Percentiles rank a stretch among this genome's conserved stretches.
Conservation (phyloP, 1,284 basidiomycete species). For the Ganoderma lucidum region DNA sequence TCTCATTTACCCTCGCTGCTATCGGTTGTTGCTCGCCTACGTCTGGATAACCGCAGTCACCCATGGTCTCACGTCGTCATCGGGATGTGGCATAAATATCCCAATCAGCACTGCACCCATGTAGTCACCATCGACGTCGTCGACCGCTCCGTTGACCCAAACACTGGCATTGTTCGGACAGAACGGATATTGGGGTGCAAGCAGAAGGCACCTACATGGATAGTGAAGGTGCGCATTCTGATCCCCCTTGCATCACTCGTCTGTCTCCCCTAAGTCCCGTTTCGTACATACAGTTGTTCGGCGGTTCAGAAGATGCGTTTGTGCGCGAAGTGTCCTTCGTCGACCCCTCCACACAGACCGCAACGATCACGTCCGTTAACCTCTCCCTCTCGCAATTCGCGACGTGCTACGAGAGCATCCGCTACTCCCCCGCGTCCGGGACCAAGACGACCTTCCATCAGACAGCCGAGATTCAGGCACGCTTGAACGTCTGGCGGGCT, state of each 20-base stretch:
- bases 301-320: constrained; percentile 91
- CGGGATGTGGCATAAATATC: constrained; percentile 95
- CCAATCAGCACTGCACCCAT: constrained; percentile 92
- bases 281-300: constrained; percentile 69
- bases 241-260: constrained; percentile 2
- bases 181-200: constrained; percentile 88
- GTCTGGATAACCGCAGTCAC: constrained; percentile 59
- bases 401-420: constrained; percentile 89
- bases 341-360: constrained; percentile 81
- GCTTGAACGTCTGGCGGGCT: constrained; percentile 79
- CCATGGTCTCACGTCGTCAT: constrained; percentile 88
- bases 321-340: constrained; percentile 94
- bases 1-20: neutral
- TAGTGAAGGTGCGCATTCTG: constrained; percentile 71
- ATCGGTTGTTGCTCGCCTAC: neutral
- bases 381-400: constrained; percentile 91
- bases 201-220: constrained; percentile 86
- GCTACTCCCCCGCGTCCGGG: constrained; percentile 76
- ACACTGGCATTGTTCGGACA: constrained; percentile 88
- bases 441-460: constrained; percentile 76
- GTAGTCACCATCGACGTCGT: constrained; percentile 92
- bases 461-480: constrained; percentile 86
- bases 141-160: constrained; percentile 82
- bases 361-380: constrained; percentile 89
- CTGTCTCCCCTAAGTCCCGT: neutral